Conservation (phyloP, 31 red algal genomes). For the Asparagopsis taxiformis region DNA sequence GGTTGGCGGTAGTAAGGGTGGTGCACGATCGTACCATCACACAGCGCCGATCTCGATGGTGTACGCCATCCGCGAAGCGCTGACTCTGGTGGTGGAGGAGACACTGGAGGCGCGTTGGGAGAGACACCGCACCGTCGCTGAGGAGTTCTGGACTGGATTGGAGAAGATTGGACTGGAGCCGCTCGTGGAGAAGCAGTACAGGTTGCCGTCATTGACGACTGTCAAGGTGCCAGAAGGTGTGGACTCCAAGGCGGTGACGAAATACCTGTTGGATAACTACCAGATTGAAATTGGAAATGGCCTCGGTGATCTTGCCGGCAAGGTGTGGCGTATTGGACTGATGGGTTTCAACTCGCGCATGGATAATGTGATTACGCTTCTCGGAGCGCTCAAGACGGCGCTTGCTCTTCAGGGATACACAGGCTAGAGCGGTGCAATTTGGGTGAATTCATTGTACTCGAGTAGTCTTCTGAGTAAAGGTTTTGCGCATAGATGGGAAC, state of each 20-base stretch:
- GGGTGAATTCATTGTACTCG: too few species aligned
- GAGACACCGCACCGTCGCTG: constrained; percentile 58
- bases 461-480: too few species aligned
- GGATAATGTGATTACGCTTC: constrained; percentile 59
- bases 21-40: constrained; percentile 80
- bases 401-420: constrained; percentile 43
- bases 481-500: too few species aligned
- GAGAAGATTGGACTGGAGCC: constrained; percentile 68
- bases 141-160: constrained; percentile 76
- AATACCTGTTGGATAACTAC: constrained; percentile 69
- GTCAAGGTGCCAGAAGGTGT: constrained; percentile 84
- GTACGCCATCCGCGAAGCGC: constrained; percentile 73
- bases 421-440: constrained; percentile 1
- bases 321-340: constrained; percentile 85
- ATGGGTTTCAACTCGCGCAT: constrained; percentile 83
- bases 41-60: constrained; percentile 77
- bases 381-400: constrained; percentile 64
- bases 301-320: constrained; percentile 72
- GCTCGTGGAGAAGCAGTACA: constrained; percentile 58
- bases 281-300: constrained; percentile 89
- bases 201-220: constrained; percentile 66
- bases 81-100: constrained; percentile 70
- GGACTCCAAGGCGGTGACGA: constrained; percentile 61
- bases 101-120: constrained; percentile 73
- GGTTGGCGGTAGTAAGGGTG: constrained; percentile 52